Percentiles rank a stretch among this genome's conserved stretches.
These are phyloP conservation scores for Fusarium sp. DNA, from an alignment of 2,329 filamentous ascomycete genomes.

Conservation along the genomic window DNA sequence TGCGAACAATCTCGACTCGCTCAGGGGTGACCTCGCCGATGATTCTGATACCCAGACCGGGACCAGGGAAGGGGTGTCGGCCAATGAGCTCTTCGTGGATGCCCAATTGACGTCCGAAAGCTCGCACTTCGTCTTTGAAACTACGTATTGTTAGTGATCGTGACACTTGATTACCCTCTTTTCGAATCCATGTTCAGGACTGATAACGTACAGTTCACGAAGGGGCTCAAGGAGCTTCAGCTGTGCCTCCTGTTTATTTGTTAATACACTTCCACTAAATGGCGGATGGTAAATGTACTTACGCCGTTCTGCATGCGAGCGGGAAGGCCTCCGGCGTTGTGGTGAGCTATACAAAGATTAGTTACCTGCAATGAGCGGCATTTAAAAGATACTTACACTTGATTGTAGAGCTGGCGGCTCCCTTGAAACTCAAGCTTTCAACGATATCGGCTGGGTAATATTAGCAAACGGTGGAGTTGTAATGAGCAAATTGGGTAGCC, in stretches of 20 bases:
- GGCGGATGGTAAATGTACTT: background rate
- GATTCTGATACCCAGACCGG: conserved; percentile 78
- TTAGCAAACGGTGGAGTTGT: background rate
- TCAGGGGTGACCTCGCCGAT: conserved; percentile 84
- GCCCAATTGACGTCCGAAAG: conserved; percentile 49
- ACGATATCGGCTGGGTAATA: conserved; percentile 51
- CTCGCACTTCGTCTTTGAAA: conserved; percentile 81
- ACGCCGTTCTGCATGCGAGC: conserved; percentile 44
- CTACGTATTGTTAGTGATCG: conserved; percentile 18
- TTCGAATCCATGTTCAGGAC: background rate
- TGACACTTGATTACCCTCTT: conserved; percentile 4
- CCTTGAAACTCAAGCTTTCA: conserved; percentile 53
- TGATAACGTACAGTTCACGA: conserved; percentile 62
- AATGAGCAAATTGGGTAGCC: background rate
- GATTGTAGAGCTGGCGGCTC: conserved; percentile 55
- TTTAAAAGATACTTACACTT: conserved; percentile 51
- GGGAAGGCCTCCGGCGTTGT: conserved; percentile 43
- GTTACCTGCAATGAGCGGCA: conserved; percentile 3
- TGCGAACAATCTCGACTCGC: conserved; percentile 77
- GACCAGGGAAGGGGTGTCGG: conserved; percentile 81
- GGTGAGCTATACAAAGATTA: conserved; percentile 9
- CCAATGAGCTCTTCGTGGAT: conserved; percentile 46
- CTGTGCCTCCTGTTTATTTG: conserved; percentile 38
- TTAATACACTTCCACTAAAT: conserved; percentile 11
- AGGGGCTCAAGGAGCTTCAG: conserved; percentile 42